A percentile compares a stretch with the other conserved stretches of the same genome.
Evolutionary conservation across 148 eudicot genomes (phyloP).

Genomic region (Vaccinium darrowii): DNA sequence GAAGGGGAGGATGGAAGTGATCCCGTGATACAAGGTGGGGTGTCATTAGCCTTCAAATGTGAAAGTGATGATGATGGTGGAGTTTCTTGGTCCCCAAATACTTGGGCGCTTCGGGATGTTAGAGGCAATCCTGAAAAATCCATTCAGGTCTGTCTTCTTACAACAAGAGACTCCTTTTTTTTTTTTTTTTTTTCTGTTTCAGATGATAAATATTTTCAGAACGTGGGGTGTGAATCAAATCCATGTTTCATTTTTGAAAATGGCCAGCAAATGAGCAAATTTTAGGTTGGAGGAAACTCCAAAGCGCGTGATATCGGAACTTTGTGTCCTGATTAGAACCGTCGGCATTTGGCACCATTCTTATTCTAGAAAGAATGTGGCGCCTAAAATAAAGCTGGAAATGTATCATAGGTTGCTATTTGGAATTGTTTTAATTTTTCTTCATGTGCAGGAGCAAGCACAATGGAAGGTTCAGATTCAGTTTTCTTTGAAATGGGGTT

Average conservation of each 20-base stretch:
- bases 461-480: neutral
- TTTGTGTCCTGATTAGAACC: neutral
- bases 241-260: neutral
- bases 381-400: neutral
- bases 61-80: conserved; percentile 34
- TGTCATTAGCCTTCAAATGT: conserved; percentile 50
- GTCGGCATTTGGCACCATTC: neutral
- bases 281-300: neutral
- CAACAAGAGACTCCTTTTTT: neutral
- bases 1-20: conserved; percentile 26
- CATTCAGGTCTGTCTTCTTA: conserved; percentile 51
- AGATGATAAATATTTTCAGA: neutral
- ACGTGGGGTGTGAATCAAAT: neutral
- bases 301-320: conserved; percentile 2
- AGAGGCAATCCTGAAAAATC: conserved; percentile 49
- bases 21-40: conserved; percentile 64
- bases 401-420: neutral
- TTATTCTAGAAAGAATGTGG: neutral
- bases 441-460: neutral
- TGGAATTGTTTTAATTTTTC: neutral
- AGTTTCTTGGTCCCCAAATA: conserved; percentile 57
- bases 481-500: neutral
- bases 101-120: conserved; percentile 59
- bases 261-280: neutral
- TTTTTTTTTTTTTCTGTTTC: neutral